Percentiles rank a stretch among this genome's conserved stretches.
Evolutionary conservation across 441 rosid species (phyloP).

Genomic region (Populus hybrid): DNA sequence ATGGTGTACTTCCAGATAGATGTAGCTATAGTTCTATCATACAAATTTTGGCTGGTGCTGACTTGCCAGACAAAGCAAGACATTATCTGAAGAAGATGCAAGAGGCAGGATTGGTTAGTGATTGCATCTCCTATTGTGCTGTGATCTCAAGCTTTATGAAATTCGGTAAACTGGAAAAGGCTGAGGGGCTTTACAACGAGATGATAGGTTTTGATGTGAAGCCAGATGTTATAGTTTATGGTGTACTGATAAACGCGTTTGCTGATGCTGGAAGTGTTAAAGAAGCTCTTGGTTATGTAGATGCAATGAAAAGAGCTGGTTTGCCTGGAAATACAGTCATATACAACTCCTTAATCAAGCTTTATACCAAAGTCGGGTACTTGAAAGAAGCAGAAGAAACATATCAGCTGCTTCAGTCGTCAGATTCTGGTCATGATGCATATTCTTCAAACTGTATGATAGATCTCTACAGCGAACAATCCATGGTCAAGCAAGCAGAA

Average conservation of each 20-base stretch:
- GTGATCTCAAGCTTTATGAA: constrained; percentile 79
- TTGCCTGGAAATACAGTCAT: constrained; percentile 54
- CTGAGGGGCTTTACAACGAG: constrained; percentile 61
- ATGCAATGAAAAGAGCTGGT: constrained; percentile 60
- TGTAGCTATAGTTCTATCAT: constrained; percentile 66
- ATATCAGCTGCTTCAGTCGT: constrained; percentile 52
- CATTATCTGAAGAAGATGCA: constrained; percentile 62
- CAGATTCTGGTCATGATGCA: constrained; percentile 40
- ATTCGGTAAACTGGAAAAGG: constrained; percentile 58
- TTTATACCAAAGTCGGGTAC: constrained; percentile 74
- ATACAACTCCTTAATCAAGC: constrained; percentile 76
- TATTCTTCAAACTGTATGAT: constrained; percentile 82
- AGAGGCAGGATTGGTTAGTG: constrained; percentile 59
- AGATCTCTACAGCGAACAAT: constrained; percentile 62
- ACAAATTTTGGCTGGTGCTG: constrained; percentile 63
- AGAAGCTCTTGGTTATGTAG: constrained; percentile 52
- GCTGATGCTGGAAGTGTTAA: constrained; percentile 68
- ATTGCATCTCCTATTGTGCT: constrained; percentile 74
- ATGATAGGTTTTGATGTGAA: constrained; percentile 55
- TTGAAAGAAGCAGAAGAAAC: constrained; percentile 70
- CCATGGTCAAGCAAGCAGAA: constrained; percentile 63
- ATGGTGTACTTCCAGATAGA: constrained; percentile 64
- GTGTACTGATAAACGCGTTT: constrained; percentile 76
- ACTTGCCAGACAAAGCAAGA: constrained; percentile 57
- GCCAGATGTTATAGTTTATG: constrained; percentile 66